A percentile compares a stretch with the other conserved stretches of the same genome.
Conservation (phyloP, 768 basidiomycete genomes). For the Tricholoma bakamatsutake region DNA sequence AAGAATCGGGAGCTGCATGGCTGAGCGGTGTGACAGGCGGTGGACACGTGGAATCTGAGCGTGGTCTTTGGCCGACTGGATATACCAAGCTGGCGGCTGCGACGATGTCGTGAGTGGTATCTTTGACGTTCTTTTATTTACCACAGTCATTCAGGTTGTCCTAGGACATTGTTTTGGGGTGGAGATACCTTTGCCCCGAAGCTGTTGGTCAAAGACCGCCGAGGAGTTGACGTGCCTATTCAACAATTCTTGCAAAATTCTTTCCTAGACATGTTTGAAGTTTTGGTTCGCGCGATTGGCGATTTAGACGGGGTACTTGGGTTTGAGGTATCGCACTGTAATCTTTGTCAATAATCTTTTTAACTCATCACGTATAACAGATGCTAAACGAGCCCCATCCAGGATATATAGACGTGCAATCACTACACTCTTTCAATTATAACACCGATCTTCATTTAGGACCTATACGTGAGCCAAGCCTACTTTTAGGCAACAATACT, state of each 20-base stretch:
- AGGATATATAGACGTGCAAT: conserved; percentile 81
- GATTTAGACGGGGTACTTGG: conserved; percentile 79
- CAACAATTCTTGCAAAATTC: conserved; percentile 81
- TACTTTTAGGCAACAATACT: not conserved
- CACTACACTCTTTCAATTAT: conserved; percentile 85
- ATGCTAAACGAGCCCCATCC: conserved; percentile 94
- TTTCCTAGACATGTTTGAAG: conserved; percentile 73
- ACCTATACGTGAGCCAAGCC: conserved; percentile 54
- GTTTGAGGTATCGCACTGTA: conserved; percentile 62
- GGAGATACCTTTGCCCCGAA: conserved; percentile 84
- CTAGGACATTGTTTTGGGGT: conserved; percentile 89
- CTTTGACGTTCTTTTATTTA: not conserved
- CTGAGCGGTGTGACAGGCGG: conserved; percentile 72
- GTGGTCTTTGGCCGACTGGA: conserved; percentile 89
- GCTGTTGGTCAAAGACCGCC: conserved; percentile 43
- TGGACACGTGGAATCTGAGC: conserved; percentile 69
- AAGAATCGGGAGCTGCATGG: conserved; percentile 85
- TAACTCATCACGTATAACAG: conserved; percentile 29
- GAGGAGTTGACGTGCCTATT: conserved; percentile 51
- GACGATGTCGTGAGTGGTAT: conserved; percentile 74
- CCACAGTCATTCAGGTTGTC: not conserved
- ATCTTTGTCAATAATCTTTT: not conserved
- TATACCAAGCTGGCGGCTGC: conserved; percentile 92
- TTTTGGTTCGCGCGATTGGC: conserved; percentile 61
- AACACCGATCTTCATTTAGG: conserved; percentile 91